These are phyloP conservation scores for Udeniomyces megalosporus DNA, from an alignment of 768 basidiomycete species.

Conservation along the genomic window DNA sequence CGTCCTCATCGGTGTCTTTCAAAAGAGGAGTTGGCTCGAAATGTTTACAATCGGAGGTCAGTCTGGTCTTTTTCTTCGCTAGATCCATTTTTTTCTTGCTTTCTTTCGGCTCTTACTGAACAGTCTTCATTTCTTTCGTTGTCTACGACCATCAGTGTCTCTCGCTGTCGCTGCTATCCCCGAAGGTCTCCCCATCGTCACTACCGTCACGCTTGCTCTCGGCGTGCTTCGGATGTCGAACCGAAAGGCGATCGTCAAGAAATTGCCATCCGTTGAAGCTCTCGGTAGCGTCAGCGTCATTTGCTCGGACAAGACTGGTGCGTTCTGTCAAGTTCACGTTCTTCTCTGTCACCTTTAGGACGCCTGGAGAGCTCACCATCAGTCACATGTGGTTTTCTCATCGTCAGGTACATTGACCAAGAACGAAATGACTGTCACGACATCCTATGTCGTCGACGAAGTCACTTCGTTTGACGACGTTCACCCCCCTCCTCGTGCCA, in stretches of 20 bases:
- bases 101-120: background rate
- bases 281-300: constrained; percentile 92
- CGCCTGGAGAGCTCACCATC: background rate
- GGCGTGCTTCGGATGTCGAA: constrained; percentile 89
- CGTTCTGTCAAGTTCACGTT: background rate
- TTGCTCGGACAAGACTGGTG: constrained; percentile 92
- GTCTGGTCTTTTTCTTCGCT: constrained; percentile 19
- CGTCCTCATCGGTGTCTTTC: constrained; percentile 71
- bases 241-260: constrained; percentile 92
- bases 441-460: constrained; percentile 78
- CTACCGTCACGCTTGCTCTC: constrained; percentile 87
- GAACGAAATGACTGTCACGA: constrained; percentile 88
- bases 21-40: constrained; percentile 75
- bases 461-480: constrained; percentile 43
- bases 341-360: background rate
- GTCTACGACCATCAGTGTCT: constrained; percentile 46
- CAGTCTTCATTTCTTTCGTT: background rate
- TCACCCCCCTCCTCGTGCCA: constrained; percentile 28
- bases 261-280: constrained; percentile 84
- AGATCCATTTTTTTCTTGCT: background rate
- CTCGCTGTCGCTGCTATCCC: constrained; percentile 97
- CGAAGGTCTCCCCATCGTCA: constrained; percentile 90
- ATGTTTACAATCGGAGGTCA: constrained; percentile 98
- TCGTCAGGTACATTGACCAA: constrained; percentile 69
- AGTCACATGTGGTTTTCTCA: background rate